A percentile compares a stretch with the other conserved stretches of the same genome.
These are phyloP conservation scores for Alternaria dauci DNA, from an alignment of 2,329 filamentous ascomycete genomes.

Conservation along the genomic window DNA sequence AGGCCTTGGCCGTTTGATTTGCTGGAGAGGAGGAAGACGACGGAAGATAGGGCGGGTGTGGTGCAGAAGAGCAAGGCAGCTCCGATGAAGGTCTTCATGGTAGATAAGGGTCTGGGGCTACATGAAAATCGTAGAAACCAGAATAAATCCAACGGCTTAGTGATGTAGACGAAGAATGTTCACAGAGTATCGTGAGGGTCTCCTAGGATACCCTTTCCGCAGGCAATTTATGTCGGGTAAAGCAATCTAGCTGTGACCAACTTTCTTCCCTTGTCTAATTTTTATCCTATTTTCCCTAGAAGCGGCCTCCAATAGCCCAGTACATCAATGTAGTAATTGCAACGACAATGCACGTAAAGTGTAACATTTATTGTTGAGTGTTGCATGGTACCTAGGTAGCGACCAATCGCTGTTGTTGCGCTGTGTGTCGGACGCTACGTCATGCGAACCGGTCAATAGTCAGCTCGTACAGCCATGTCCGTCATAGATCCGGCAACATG, in stretches of 20 bases:
- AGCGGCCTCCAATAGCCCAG: neutral
- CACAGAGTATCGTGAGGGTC: neutral
- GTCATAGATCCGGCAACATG: neutral
- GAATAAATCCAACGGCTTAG: neutral
- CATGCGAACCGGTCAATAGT: neutral
- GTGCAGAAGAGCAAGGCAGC: neutral
- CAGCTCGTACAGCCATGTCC: neutral
- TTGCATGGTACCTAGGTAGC: neutral
- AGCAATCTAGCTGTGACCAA: neutral
- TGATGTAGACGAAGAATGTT: neutral
- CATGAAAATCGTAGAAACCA: neutral
- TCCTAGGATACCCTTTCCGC: neutral
- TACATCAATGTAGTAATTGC: neutral
- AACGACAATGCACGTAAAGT: neutral
- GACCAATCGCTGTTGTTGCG: neutral
- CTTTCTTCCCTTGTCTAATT: neutral
- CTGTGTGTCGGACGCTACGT: neutral
- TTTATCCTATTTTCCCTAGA: neutral
- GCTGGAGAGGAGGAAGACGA: conserved; percentile 29
- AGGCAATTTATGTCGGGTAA: neutral
- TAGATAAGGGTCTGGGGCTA: neutral
- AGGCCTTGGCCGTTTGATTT: conserved; percentile 22
- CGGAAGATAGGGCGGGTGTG: conserved; percentile 11
- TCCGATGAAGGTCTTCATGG: neutral
- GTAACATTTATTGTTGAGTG: neutral